Evolutionary conservation across 139 green algal species (phyloP).

Genomic region (Eudorina sp.): DNA sequence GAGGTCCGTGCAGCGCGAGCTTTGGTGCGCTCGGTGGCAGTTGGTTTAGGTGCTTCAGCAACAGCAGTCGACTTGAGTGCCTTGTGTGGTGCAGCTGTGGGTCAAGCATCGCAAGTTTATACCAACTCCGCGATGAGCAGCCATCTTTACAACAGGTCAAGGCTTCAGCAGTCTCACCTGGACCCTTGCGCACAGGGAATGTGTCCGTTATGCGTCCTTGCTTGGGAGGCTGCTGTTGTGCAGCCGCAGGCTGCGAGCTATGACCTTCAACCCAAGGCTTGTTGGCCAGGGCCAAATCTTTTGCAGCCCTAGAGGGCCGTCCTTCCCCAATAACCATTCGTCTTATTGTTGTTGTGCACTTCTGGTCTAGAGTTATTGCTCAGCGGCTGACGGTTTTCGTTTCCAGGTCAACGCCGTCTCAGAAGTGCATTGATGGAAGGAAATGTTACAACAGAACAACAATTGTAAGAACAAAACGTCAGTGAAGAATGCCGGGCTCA

Average conservation of each 20-base stretch:
- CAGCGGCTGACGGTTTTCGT: no score
- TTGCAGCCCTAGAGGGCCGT: background rate
- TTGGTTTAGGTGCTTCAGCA: background rate
- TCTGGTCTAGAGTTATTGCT: no score
- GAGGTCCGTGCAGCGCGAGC: background rate
- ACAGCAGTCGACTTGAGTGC: slow-evolving; percentile 7
- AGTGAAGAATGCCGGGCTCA: no score
- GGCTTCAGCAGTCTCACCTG: no score
- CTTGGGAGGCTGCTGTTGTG: background rate
- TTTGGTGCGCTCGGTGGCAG: slow-evolving; percentile 16
- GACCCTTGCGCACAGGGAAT: slow-evolving; percentile 18
- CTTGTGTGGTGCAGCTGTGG: no score
- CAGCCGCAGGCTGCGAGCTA: background rate
- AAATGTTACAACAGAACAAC: no score
- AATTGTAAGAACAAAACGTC: no score
- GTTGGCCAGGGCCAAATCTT: background rate
- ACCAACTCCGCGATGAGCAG: no score
- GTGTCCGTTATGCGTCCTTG: slow-evolving; percentile 24
- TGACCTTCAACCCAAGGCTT: background rate
- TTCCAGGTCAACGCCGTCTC: no score
- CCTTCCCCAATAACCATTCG: background rate
- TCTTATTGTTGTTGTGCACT: background rate
- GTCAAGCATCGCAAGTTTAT: no score
- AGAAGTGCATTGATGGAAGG: no score
- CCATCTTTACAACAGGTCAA: no score